phyloP scores from a whole-genome alignment of 1,139 yeast genomes.

The Zygosaccharomyces sapae region DNA sequence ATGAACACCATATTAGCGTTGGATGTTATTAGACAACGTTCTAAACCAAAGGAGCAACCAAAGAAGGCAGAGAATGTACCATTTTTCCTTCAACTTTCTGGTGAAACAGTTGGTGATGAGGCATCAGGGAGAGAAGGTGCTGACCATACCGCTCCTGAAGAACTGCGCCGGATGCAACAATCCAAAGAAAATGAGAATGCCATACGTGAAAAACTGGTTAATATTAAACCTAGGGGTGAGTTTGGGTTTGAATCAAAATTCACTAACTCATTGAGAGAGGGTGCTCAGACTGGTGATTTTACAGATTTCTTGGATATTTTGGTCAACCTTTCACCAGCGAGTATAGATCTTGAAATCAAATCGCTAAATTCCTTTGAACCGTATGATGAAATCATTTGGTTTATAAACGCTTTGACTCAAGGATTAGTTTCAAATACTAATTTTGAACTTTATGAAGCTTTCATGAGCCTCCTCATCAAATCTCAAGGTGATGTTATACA shows the following conservation, averaged over 20 bases:
- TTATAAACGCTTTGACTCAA: slow-evolving; percentile 58
- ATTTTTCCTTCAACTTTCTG: slow-evolving; percentile 64
- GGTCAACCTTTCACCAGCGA: slow-evolving; percentile 67
- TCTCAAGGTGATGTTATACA: slow-evolving; percentile 81
- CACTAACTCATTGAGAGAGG: slow-evolving; percentile 59
- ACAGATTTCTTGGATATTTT: slow-evolving; percentile 51
- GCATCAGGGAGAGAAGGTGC: slow-evolving; percentile 60
- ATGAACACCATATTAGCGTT: slow-evolving; percentile 74
- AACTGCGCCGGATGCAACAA: slow-evolving; percentile 16
- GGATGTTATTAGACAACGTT: slow-evolving; percentile 79
- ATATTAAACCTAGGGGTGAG: slow-evolving; percentile 35
- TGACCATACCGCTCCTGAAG: slow-evolving; percentile 20
- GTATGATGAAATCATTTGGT: slow-evolving; percentile 59
- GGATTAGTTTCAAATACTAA: slow-evolving; percentile 58
- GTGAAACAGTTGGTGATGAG: slow-evolving; percentile 64
- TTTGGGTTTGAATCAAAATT: slow-evolving; percentile 67
- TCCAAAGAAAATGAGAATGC: slow-evolving; percentile 16
- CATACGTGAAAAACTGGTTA: slow-evolving; percentile 28
- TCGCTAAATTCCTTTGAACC: slow-evolving; percentile 57
- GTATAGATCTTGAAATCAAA: slow-evolving; percentile 80
- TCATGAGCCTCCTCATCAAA: slow-evolving; percentile 68
- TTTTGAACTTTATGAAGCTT: slow-evolving; percentile 52
- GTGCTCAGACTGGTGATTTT: slow-evolving; percentile 43
- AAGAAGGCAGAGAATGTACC: slow-evolving; percentile 85
- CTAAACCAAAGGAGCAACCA: slow-evolving; percentile 85